Conservation (phyloP, 495 filamentous ascomycete species). For the Terfezia claveryi region DNA sequence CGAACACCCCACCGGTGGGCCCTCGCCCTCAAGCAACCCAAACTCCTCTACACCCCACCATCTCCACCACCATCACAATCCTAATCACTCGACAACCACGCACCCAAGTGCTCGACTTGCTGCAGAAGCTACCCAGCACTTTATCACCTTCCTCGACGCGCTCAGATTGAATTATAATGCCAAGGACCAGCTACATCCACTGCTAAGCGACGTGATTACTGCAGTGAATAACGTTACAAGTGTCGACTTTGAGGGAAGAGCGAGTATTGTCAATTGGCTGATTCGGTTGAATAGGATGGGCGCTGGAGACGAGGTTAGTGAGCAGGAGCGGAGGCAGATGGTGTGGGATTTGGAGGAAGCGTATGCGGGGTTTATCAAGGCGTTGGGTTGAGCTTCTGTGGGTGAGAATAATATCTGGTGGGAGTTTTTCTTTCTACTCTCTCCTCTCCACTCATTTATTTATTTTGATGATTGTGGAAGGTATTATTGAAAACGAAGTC, state of each 20-base stretch:
- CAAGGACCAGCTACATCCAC: slow-evolving; percentile 86
- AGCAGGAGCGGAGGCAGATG: slow-evolving; percentile 71
- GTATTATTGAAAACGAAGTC: too few relatives aligned
- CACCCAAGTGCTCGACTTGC: slow-evolving; percentile 26
- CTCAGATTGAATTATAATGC: slow-evolving; percentile 69
- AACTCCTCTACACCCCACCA: slow-evolving; percentile 35
- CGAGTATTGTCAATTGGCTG: slow-evolving; percentile 95
- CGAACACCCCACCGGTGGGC: slow-evolving; percentile 6
- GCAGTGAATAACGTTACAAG: slow-evolving; percentile 81
- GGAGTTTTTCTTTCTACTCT: too few relatives aligned
- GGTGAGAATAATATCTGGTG: too few relatives aligned
- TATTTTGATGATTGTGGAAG: too few relatives aligned
- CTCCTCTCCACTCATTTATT: too few relatives aligned
- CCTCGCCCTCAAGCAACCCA: slow-evolving; percentile 24
- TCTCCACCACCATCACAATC: slow-evolving; percentile 19
- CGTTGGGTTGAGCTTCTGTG: too few relatives aligned
- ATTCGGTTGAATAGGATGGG: slow-evolving; percentile 95
- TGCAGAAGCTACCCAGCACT: slow-evolving; percentile 71
- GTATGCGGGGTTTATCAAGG: slow-evolving; percentile 13
- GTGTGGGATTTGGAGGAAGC: slow-evolving; percentile 19
- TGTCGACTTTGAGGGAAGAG: slow-evolving; percentile 65
- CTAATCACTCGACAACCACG: slow-evolving; percentile 22
- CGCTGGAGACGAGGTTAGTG: slow-evolving; percentile 69
- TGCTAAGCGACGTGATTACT: slow-evolving; percentile 85
- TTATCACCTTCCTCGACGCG: slow-evolving; percentile 94